Base-by-base conservation (phyloP, 2,329 filamentous ascomycete species). In the Ciborinia camelliae region DNA sequence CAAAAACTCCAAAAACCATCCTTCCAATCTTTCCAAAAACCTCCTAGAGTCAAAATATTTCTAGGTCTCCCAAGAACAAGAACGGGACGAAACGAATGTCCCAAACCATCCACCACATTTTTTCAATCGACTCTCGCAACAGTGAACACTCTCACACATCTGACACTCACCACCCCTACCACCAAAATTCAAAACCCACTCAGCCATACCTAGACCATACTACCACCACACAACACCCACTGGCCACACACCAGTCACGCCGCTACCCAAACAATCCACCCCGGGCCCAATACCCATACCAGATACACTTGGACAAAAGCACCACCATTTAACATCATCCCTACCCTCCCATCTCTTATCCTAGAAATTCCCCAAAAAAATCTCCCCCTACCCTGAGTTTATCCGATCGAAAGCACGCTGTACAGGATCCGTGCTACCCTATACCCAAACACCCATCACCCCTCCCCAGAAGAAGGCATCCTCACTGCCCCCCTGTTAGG, bases 391-490 rank as follows among this genome's bases (percentile, higher is more conserved):
- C 47, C 47, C 55, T 64, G 45, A 55, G 18, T 48, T 58, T 63
- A 50, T 63, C 52, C 62, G 62, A 63, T 63, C 52, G 52, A 63
- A 58, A 63, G 43, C 45, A 62, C 47, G 59, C 59, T 41, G 52
- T n/a, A 63, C 52, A 63, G 52, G 62, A 58, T 63, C 52, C 52
- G 62, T 63, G 52, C 52, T 63, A 63, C 62, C 43, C 28, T 60
- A 45, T 58, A 58, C 62, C 61, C 45, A 58, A 63, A 63, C 62
- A 63, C 30, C 43, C 20, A 47, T 28, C 51, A 58, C 58, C 57
- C 63, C 57, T 64, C 63, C 63, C 48, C 41, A 65, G 63, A 52
- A 35, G 45, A 50, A 39, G 35, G 52, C 52, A 58, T 50, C 52
- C 43, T 47, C 39, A 57, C 37, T 60, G 28, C 54, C 39, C 54